These are phyloP conservation scores for Wickerhamiella pararugosa DNA, from an alignment of 1,139 yeast species.

Conservation along the genomic window DNA sequence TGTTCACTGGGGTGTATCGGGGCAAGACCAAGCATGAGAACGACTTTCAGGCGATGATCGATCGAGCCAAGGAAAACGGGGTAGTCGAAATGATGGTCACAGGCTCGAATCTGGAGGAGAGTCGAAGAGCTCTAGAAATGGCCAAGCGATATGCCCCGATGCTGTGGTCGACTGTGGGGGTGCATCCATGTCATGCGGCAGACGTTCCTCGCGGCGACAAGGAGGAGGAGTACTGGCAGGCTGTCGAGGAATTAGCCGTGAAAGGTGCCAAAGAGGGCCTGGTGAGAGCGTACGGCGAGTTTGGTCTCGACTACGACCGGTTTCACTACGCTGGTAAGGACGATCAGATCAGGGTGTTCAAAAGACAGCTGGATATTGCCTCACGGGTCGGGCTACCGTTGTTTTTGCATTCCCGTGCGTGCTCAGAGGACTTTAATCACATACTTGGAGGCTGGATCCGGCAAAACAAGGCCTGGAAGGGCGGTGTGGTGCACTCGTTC, in stretches of 20 bases:
- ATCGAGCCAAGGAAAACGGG: conserved; percentile 48
- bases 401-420: conserved; percentile 78
- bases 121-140: conserved; percentile 34
- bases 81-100: conserved; percentile 66
- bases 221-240: conserved; percentile 28
- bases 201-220: conserved; percentile 34
- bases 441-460: conserved; percentile 45
- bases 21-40: conserved; percentile 51
- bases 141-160: conserved; percentile 24
- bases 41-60: conserved; percentile 50
- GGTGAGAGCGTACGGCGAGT: conserved; percentile 77
- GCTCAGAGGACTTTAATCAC: conserved; percentile 63
- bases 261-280: conserved; percentile 33
- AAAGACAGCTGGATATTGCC: conserved; percentile 53
- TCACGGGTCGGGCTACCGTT: conserved; percentile 49
- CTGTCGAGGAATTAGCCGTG: conserved; percentile 35
- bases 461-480: conserved; percentile 23
- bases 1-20: conserved; percentile 72
- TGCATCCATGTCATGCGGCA: conserved; percentile 80
- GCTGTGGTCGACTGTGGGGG: conserved; percentile 64
- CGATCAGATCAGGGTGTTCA: conserved; percentile 54
- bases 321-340: conserved; percentile 56
- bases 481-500: conserved; percentile 84
- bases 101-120: conserved; percentile 62
- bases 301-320: conserved; percentile 88